phyloP scores from a whole-genome alignment of 345 rosid genomes.

The Salix purpurea region DNA sequence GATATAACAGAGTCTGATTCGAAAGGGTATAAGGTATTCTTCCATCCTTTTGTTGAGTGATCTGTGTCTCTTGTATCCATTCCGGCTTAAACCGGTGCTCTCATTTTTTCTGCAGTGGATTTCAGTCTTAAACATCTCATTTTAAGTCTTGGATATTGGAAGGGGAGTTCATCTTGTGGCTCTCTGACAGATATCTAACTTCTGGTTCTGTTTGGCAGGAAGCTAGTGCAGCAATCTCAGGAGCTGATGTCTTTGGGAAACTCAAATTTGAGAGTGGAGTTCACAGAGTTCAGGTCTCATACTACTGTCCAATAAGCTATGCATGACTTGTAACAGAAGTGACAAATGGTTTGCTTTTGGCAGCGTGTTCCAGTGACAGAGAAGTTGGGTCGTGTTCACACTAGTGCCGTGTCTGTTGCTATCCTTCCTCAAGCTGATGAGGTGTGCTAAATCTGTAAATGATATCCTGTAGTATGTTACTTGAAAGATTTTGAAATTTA shows the following conservation, averaged over 20 bases:
- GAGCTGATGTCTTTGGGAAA: constrained; percentile 75
- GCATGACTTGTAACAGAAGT: constrained; percentile 9
- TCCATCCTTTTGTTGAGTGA: constrained; percentile 1
- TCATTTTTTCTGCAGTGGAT: background rate
- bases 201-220: constrained; percentile 46
- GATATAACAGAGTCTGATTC: constrained; percentile 73
- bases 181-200: constrained; percentile 16
- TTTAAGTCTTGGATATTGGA: background rate
- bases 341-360: constrained; percentile 24
- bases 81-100: background rate
- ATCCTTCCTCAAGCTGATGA: constrained; percentile 98
- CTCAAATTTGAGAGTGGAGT: constrained; percentile 98
- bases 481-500: background rate
- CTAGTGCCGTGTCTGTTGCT: constrained; percentile 94
- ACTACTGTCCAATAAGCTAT: background rate
- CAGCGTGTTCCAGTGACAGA: constrained; percentile 98
- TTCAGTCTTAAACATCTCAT: background rate
- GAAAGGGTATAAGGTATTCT: constrained; percentile 80
- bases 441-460: constrained; percentile 50
- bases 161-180: constrained; percentile 4
- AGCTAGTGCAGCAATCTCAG: constrained; percentile 90
- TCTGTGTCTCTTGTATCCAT: background rate
- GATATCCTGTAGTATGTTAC: background rate
- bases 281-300: constrained; percentile 88
- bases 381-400: constrained; percentile 87